Percentiles rank a stretch among this genome's conserved stretches.
phyloP scores from a whole-genome alignment of 2,329 filamentous ascomycete genomes.

The Fusarium sp. region DNA sequence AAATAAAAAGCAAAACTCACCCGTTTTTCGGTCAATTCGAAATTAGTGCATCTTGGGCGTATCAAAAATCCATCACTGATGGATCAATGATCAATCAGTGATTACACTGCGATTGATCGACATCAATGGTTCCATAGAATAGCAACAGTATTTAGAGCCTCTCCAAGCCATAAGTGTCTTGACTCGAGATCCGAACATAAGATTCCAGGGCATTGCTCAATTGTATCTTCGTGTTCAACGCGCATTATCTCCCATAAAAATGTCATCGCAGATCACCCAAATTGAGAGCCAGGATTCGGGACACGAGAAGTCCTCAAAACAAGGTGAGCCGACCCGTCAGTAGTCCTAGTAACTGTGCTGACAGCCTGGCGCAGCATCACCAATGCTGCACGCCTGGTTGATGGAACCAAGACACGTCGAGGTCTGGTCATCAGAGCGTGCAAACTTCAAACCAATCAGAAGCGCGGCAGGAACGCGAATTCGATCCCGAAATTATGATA shows the following conservation, averaged over 20 bases:
- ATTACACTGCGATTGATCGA: neutral
- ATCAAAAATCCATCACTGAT: neutral
- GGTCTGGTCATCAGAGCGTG: neutral
- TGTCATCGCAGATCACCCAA: neutral
- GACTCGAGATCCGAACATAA: neutral
- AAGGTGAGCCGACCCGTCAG: accelerated
- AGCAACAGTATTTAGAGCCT: neutral
- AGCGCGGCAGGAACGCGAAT: accelerated
- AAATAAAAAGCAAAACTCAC: neutral
- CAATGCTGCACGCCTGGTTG: accelerated
- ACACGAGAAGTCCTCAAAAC: neutral
- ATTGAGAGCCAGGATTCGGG: accelerated
- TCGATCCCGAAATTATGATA: neutral
- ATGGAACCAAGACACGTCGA: neutral
- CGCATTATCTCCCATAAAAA: accelerated
- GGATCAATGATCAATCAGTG: neutral
- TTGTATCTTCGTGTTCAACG: accelerated
- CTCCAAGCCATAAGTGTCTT: neutral
- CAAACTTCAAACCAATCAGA: neutral
- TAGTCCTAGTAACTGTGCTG: neutral
- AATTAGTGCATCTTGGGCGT: neutral
- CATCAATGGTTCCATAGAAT: neutral
- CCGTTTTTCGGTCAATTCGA: neutral
- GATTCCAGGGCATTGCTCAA: accelerated
- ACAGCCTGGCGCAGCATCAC: neutral